Evolutionary conservation across 2,329 filamentous ascomycete species (phyloP).

Genomic region (Sclerotinia minor): DNA sequence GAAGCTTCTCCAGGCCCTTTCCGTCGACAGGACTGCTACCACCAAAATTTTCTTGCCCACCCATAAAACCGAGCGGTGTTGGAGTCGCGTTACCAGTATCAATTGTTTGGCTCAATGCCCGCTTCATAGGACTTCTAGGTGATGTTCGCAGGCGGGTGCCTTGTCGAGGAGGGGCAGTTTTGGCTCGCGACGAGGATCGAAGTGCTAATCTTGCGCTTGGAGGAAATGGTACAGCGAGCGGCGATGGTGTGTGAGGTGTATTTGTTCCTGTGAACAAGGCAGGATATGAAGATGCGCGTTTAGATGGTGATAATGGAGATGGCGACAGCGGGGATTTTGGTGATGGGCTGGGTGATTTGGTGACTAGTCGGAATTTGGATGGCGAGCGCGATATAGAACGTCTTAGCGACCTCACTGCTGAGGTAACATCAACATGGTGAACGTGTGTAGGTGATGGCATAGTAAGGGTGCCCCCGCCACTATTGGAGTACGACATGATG

Average conservation of each 20-base stretch:
- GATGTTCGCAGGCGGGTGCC: slow-evolving; percentile 66
- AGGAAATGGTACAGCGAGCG: slow-evolving; percentile 64
- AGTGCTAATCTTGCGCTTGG: slow-evolving; percentile 67
- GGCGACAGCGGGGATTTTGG: slow-evolving; percentile 60
- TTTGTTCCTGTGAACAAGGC: slow-evolving; percentile 43
- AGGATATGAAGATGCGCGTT: slow-evolving; percentile 52
- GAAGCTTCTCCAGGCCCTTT: slow-evolving; percentile 52
- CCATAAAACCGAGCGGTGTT: slow-evolving; percentile 28
- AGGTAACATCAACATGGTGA: slow-evolving; percentile 79
- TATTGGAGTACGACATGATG: slow-evolving; percentile 59
- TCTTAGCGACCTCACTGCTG: slow-evolving; percentile 78
- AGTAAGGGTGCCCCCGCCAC: slow-evolving; percentile 74
- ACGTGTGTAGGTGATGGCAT: slow-evolving; percentile 82
- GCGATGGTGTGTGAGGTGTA: slow-evolving; percentile 49
- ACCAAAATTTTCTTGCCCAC: slow-evolving; percentile 47
- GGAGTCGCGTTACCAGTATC: slow-evolving; percentile 70
- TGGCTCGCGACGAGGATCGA: slow-evolving; percentile 61
- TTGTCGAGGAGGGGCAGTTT: slow-evolving; percentile 56
- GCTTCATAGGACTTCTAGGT: slow-evolving; percentile 78
- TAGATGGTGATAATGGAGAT: slow-evolving; percentile 51
- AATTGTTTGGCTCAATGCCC: slow-evolving; percentile 64
- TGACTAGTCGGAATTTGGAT: slow-evolving; percentile 76
- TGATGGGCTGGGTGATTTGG: slow-evolving; percentile 46
- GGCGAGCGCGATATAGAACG: slow-evolving; percentile 92
- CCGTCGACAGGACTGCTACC: slow-evolving; percentile 50